Conservation (phyloP, 345 rosid species). For the Noccaea bulbosa region DNA sequence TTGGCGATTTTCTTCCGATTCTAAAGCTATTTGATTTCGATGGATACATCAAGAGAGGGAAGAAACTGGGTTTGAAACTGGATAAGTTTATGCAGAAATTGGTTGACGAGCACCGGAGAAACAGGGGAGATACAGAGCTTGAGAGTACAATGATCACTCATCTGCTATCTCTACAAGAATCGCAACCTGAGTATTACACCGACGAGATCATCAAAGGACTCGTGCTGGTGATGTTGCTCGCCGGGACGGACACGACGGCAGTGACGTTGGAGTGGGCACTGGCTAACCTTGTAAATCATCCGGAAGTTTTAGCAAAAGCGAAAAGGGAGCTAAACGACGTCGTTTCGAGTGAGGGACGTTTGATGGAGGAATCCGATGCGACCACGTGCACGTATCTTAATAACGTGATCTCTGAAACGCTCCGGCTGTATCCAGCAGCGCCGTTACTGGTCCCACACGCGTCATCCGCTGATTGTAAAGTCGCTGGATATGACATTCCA, state of each 20-base stretch:
- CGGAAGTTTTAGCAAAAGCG: not conserved
- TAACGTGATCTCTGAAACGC: slow-evolving; percentile 45
- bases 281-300: slow-evolving; percentile 27
- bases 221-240: slow-evolving; percentile 10
- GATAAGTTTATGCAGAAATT: slow-evolving; percentile 52
- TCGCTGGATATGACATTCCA: slow-evolving; percentile 48
- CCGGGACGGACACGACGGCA: slow-evolving; percentile 25
- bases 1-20: slow-evolving; percentile 50
- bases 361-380: slow-evolving; percentile 47
- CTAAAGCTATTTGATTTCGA: slow-evolving; percentile 44
- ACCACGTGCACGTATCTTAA: slow-evolving; percentile 38
- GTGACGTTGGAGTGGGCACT: slow-evolving; percentile 24
- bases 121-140: slow-evolving; percentile 11
- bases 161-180: slow-evolving; percentile 50
- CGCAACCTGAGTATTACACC: slow-evolving; percentile 49
- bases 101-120: slow-evolving; percentile 48
- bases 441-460: slow-evolving; percentile 51
- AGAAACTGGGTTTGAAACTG: slow-evolving; percentile 13
- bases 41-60: slow-evolving; percentile 37
- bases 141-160: slow-evolving; percentile 51
- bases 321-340: slow-evolving; percentile 2
- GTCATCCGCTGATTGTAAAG: slow-evolving; percentile 41
- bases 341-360: not conserved
- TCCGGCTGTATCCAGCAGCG: slow-evolving; percentile 32
- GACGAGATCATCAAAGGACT: slow-evolving; percentile 60